Evolutionary conservation across 2,329 filamentous ascomycete genomes (phyloP), one percentile per base, ranked within the genome.

Genomic region (Aureobasidium musti): DNA sequence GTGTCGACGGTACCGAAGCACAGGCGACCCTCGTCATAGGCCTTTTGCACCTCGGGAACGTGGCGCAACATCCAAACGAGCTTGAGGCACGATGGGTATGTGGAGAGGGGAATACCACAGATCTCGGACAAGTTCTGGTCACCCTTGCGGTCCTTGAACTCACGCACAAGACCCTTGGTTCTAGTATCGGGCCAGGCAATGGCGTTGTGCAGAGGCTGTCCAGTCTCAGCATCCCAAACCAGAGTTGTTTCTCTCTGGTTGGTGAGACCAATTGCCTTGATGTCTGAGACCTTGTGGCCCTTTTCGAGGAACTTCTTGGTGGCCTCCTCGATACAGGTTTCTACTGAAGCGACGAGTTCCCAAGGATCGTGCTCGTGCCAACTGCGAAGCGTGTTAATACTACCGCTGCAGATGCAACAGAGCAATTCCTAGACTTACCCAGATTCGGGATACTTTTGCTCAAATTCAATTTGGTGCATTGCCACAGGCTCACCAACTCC

Each of bases 171-270:
- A 59, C 84, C 83, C 71, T 87, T 86, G 65, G 90, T 93, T 67
- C 92, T 84, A 45, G 91, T 96, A 74, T 96, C 92, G 33, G 91
- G 89, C 91, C 92, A 96, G 53, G 91, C 91, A 67, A 96, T 89
- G 67, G 91, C 91, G 73, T 92, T 91, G 79, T 90, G 84, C 21
- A 96, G 80, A 5, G 91, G 87, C 75, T 94, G 85, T 69, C 92
- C 92, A 0, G 90, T 94, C 70, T 84, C 83, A 71, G 82, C 85
- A 77, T 96, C 91, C 91, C 91, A 96, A n/a, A 93, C 88, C 4
- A 96, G 81, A 2, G 88, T 90, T 1, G 92, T 96, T 78, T 96
- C 92, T 75, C 91, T 87, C 81, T 96, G 91, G 79, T 92, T 95
- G 66, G 91, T 95, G 74, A 96, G 89, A 64, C 92, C 92, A 70